Percentiles rank a stretch among this genome's conserved stretches.
Evolutionary conservation across 371 early-diverging fungal species (phyloP).

Genomic region (Saksenaea oblongispora): DNA sequence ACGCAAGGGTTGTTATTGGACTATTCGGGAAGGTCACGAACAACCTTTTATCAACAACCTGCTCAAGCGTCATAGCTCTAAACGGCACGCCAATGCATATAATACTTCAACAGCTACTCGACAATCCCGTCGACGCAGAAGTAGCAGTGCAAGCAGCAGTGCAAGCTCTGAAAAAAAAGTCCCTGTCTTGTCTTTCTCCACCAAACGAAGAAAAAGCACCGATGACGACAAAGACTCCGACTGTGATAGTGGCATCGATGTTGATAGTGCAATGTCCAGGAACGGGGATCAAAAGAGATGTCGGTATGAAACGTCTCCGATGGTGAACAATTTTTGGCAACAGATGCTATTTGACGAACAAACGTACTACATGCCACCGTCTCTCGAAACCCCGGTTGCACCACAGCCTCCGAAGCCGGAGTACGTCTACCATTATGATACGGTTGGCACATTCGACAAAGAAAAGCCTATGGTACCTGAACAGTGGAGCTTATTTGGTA

Average conservation of each 20-base stretch:
- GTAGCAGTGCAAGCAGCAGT: not conserved
- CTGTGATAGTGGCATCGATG: not conserved
- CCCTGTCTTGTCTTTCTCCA: not conserved
- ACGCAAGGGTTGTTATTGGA: conserved; percentile 97
- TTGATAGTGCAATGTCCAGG: not conserved
- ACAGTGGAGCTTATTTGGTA: not conserved
- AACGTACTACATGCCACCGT: not conserved
- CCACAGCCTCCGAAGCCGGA: not conserved
- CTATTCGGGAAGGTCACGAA: conserved; percentile 59
- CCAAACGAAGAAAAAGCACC: not conserved
- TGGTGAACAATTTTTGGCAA: not conserved
- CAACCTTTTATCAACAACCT: conserved; percentile 45
- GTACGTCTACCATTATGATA: not conserved
- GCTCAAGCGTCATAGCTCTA: not conserved
- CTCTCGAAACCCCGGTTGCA: not conserved
- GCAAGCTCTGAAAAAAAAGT: not conserved
- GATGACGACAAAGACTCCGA: not conserved
- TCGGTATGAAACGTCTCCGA: not conserved
- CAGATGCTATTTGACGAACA: not conserved
- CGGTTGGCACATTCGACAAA: not conserved
- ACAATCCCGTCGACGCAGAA: not conserved
- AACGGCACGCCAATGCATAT: not conserved
- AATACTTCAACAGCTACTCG: not conserved
- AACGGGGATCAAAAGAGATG: not conserved
- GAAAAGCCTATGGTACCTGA: not conserved